Percentiles rank a stretch among this genome's conserved stretches.
Evolutionary conservation across 805 yeast genomes (phyloP).

Genomic region (Debaryomyces castellii): DNA sequence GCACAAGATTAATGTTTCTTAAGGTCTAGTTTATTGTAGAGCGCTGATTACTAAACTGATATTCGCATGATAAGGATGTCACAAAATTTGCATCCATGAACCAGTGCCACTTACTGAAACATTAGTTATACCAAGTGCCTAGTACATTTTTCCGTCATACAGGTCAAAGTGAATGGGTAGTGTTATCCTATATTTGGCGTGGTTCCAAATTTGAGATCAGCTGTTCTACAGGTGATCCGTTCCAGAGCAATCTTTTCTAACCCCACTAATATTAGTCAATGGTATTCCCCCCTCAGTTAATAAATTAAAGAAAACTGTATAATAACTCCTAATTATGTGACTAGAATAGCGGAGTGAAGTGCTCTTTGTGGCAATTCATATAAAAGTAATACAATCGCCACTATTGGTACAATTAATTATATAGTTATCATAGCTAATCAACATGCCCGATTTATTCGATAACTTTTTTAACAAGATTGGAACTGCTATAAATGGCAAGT

Average conservation of each 20-base stretch:
- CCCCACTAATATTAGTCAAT: background rate
- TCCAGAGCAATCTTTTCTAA: background rate
- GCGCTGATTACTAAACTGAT: background rate
- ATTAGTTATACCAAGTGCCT: too few relatives aligned
- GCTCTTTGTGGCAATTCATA: background rate
- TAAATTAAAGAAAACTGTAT: background rate
- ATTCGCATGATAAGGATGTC: background rate
- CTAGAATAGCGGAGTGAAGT: background rate
- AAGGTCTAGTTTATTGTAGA: background rate
- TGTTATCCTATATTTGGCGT: too few relatives aligned
- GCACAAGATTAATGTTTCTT: background rate
- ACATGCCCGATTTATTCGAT: slow-evolving; percentile 33
- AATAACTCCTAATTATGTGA: background rate
- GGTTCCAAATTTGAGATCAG: background rate
- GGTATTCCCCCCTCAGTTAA: background rate
- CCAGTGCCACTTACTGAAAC: background rate
- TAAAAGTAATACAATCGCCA: background rate
- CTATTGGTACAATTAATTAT: background rate
- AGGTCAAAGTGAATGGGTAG: background rate
- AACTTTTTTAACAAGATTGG: slow-evolving; percentile 34
- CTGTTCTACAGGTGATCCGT: background rate
- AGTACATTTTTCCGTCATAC: background rate
- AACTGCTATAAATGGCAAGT: slow-evolving; percentile 31
- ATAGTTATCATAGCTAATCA: background rate
- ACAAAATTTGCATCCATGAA: background rate